phyloP scores from a whole-genome alignment of 495 filamentous ascomycete genomes.

The Annulohypoxylon moriforme region DNA sequence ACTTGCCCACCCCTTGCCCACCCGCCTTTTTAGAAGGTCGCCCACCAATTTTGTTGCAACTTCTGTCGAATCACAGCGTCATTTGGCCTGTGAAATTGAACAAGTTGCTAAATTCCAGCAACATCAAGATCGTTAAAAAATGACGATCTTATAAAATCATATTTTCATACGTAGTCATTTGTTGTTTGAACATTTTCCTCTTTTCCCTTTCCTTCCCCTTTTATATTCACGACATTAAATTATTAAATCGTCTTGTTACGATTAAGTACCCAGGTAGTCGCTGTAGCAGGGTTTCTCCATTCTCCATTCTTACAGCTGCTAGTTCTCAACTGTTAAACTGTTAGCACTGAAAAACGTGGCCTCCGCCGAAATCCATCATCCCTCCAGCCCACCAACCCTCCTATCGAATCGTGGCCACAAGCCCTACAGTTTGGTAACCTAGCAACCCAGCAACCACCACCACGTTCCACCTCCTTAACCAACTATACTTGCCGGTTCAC shows the following conservation, averaged over 20 bases:
- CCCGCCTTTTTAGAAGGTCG: background rate
- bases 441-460: slow-evolving; percentile 8
- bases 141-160: slow-evolving; percentile 31
- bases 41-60: slow-evolving; percentile 35
- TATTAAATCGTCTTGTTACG: background rate
- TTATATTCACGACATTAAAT: background rate
- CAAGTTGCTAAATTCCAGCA: slow-evolving; percentile 42
- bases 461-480: slow-evolving; percentile 2
- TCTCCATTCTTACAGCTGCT: slow-evolving; percentile 13
- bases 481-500: slow-evolving; percentile 4
- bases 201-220: slow-evolving; percentile 1
- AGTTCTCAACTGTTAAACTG: slow-evolving; percentile 1
- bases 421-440: slow-evolving; percentile 6
- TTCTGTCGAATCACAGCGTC: slow-evolving; percentile 44
- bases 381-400: slow-evolving; percentile 1
- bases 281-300: slow-evolving; percentile 11
- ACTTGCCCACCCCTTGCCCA: background rate
- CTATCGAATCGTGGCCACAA: slow-evolving; percentile 41
- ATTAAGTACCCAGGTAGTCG: too few species aligned
- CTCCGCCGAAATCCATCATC: slow-evolving; percentile 29
- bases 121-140: slow-evolving; percentile 28
- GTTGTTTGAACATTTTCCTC: slow-evolving; percentile 5
- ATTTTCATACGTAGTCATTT: slow-evolving; percentile 4
- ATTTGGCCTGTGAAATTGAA: slow-evolving; percentile 45
- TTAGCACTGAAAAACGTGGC: slow-evolving; percentile 39